phyloP scores from a whole-genome alignment of 202 grass and related monocot genomes.

The Setaria italica region DNA sequence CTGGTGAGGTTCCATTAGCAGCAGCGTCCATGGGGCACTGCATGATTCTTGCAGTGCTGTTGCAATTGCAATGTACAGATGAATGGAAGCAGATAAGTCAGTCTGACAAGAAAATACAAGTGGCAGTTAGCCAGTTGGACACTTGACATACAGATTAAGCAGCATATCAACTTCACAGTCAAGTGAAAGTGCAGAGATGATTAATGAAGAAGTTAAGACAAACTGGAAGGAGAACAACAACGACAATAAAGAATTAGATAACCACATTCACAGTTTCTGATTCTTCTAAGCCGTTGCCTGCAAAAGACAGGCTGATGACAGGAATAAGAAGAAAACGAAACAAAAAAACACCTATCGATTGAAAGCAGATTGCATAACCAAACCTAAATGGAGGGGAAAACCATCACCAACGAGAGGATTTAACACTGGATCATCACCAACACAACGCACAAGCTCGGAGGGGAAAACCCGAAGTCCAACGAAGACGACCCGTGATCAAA shows the following conservation, averaged over 20 bases:
- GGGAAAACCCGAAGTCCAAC: not conserved
- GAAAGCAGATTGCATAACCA: not conserved
- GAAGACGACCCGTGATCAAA: constrained; percentile 29
- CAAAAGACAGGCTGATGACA: constrained; percentile 1
- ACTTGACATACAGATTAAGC: not conserved
- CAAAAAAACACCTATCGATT: not conserved
- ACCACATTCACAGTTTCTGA: constrained; percentile 1
- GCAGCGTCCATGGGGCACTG: constrained; percentile 59
- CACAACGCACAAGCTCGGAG: not conserved
- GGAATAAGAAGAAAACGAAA: not conserved
- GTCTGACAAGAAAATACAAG: constrained; percentile 14
- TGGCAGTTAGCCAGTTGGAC: not conserved
- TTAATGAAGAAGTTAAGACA: not conserved
- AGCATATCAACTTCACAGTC: not conserved
- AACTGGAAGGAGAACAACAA: not conserved
- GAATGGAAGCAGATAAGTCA: constrained; percentile 30
- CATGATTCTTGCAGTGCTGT: constrained; percentile 48
- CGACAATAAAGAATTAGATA: not conserved
- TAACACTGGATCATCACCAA: constrained; percentile 10
- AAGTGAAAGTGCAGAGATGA: not conserved
- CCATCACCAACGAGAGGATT: not conserved
- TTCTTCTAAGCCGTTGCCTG: not conserved
- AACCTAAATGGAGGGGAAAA: constrained; percentile 10
- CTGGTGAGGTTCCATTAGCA: constrained; percentile 40
- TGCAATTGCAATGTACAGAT: constrained; percentile 33